Evolutionary conservation across 768 basidiomycete genomes (phyloP).

Genomic region (Mycena polygramma): DNA sequence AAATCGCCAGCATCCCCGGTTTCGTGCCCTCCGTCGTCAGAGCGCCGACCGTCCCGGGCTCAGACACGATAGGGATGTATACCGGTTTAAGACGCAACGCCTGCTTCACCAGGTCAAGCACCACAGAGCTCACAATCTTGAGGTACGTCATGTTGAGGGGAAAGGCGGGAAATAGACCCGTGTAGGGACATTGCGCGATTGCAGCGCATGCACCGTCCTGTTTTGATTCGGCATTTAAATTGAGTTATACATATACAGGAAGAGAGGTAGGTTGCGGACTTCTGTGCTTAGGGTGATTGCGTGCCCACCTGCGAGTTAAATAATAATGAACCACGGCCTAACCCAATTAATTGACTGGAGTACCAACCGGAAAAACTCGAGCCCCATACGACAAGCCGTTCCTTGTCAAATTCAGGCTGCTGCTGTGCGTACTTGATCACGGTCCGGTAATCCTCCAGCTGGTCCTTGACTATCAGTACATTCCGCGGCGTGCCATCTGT

Average conservation of each 20-base stretch:
- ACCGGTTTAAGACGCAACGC: constrained; percentile 42
- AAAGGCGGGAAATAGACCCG: constrained; percentile 35
- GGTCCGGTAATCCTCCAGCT: constrained; percentile 53
- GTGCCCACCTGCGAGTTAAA: constrained; percentile 45
- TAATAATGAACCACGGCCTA: neutral
- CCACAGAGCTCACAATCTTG: constrained; percentile 36
- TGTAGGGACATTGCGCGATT: constrained; percentile 51
- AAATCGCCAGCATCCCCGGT: constrained; percentile 39
- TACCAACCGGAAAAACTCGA: constrained; percentile 37
- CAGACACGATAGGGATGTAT: constrained; percentile 46
- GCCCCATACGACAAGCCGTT: constrained; percentile 51
- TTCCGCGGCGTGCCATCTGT: constrained; percentile 51
- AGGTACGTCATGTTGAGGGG: constrained; percentile 34
- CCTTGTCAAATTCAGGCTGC: constrained; percentile 47
- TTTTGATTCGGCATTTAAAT: no score
- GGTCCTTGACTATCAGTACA: constrained; percentile 46
- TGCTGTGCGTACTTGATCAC: constrained; percentile 50
- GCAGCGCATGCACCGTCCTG: constrained; percentile 47
- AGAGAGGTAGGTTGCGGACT: constrained; percentile 28
- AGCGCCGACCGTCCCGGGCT: constrained; percentile 46
- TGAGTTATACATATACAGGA: neutral
- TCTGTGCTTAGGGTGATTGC: constrained; percentile 47
- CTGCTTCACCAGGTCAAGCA: constrained; percentile 45
- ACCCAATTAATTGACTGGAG: neutral
- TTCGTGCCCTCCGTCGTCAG: constrained; percentile 40